phyloP scores from a whole-genome alignment of 2,329 filamentous ascomycete species.

The Pleochaeta shiraiana region DNA sequence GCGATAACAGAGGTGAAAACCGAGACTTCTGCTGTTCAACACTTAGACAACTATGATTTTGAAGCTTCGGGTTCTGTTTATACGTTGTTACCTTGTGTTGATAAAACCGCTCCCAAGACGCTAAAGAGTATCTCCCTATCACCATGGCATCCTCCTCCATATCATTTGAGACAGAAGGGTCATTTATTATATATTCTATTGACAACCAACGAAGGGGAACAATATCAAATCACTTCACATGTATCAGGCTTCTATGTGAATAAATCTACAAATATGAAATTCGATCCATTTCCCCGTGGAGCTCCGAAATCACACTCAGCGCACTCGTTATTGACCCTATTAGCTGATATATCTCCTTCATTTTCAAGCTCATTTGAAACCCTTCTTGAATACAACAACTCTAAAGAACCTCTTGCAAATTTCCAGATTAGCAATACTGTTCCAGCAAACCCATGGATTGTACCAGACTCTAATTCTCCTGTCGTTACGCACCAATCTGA shows the following conservation, averaged over 20 bases:
- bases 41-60: conserved; percentile 58
- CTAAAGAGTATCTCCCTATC: conserved; percentile 78
- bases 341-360: conserved; percentile 60
- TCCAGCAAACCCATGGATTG: conserved; percentile 79
- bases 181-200: conserved; percentile 80
- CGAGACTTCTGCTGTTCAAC: conserved; percentile 24
- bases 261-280: conserved; percentile 86
- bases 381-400: conserved; percentile 66
- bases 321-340: conserved; percentile 69
- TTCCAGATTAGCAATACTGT: conserved; percentile 95
- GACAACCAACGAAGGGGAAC: conserved; percentile 85
- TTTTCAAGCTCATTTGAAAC: conserved; percentile 57
- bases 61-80: conserved; percentile 42
- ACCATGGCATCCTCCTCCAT: conserved; percentile 90
- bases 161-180: conserved; percentile 73
- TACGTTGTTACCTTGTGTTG: conserved; percentile 45
- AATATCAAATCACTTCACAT: conserved; percentile 80
- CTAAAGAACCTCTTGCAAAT: conserved; percentile 70
- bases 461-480: conserved; percentile 43
- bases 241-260: conserved; percentile 95
- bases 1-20: conserved; percentile 5
- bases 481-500: conserved; percentile 57
- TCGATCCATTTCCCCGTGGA: conserved; percentile 67
- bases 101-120: conserved; percentile 60
- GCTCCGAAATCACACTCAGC: conserved; percentile 57